phyloP scores from a whole-genome alignment of 2,329 filamentous ascomycete genomes.

The Pseudopithomyces maydicus region DNA sequence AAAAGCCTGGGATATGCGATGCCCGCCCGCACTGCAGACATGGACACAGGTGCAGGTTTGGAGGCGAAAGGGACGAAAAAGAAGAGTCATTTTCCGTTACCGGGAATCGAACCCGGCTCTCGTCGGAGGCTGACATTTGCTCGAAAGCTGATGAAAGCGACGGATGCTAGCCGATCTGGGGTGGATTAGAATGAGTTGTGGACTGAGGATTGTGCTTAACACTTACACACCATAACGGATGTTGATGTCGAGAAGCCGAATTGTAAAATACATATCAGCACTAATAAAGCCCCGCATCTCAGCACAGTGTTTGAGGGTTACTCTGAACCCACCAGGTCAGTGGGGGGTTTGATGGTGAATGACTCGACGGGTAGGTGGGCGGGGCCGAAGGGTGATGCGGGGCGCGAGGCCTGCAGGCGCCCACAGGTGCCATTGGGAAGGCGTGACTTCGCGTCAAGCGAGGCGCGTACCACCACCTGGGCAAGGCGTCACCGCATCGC shows the following conservation, averaged over 20 bases:
- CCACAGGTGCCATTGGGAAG: neutral
- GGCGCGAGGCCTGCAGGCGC: neutral
- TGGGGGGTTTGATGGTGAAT: too few relatives aligned
- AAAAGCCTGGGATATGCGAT: too few relatives aligned
- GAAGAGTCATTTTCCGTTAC: too few relatives aligned
- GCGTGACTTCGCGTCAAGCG: conserved; percentile 7
- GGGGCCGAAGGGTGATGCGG: too few relatives aligned
- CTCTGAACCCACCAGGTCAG: too few relatives aligned
- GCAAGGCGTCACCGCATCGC: neutral
- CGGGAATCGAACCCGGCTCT: conserved; percentile 38
- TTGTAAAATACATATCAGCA: conserved; percentile 1
- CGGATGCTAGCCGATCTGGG: conserved; percentile 34
- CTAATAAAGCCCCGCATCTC: too few relatives aligned
- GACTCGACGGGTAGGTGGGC: neutral
- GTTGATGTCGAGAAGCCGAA: neutral
- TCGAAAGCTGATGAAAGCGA: conserved; percentile 25
- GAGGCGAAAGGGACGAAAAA: too few relatives aligned
- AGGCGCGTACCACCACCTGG: neutral
- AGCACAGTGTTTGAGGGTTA: too few relatives aligned
- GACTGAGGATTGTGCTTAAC: too few relatives aligned
- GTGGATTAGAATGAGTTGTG: too few relatives aligned
- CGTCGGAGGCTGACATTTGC: conserved; percentile 24
- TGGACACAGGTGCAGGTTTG: too few relatives aligned
- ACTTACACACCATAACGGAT: conserved; percentile 9
- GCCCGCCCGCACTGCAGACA: too few relatives aligned